Conservation (phyloP, 2,329 filamentous ascomycete genomes). For the Colletotrichum sp. region DNA sequence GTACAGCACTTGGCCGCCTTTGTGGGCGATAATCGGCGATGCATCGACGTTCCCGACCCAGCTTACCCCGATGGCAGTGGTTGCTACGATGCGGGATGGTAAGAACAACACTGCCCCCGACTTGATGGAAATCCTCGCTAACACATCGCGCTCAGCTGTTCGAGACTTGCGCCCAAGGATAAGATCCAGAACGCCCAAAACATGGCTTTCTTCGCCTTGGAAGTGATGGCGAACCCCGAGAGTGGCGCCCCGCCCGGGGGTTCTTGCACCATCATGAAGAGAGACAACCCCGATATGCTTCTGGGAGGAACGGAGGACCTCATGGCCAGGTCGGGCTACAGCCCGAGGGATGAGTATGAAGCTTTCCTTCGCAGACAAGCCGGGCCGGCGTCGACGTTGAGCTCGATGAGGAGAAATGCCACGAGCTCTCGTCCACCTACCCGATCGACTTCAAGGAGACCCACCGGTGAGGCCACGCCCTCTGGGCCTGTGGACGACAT, state of each 20-base stretch:
- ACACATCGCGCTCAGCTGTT: background rate
- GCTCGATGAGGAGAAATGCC: background rate
- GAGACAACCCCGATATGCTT: background rate
- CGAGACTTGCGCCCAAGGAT: background rate
- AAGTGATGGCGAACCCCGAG: background rate
- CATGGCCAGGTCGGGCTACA: background rate
- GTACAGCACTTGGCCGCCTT: background rate
- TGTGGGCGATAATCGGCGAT: background rate
- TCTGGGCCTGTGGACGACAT: background rate
- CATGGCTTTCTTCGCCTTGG: background rate
- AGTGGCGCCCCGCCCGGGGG: background rate
- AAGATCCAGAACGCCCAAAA: constrained; percentile 1
- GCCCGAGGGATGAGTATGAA: background rate
- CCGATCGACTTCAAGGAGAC: background rate
- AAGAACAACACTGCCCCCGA: background rate
- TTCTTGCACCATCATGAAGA: constrained; percentile 2
- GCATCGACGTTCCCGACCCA: background rate
- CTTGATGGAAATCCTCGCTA: background rate
- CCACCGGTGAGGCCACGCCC: background rate
- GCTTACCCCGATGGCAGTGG: background rate
- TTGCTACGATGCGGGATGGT: background rate
- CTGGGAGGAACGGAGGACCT: background rate
- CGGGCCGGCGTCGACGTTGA: background rate
- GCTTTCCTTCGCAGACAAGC: background rate
- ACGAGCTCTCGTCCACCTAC: background rate